These are phyloP conservation scores for Ustilaginoidea virens DNA, from an alignment of 2,329 filamentous ascomycete species.

Conservation along the genomic window DNA sequence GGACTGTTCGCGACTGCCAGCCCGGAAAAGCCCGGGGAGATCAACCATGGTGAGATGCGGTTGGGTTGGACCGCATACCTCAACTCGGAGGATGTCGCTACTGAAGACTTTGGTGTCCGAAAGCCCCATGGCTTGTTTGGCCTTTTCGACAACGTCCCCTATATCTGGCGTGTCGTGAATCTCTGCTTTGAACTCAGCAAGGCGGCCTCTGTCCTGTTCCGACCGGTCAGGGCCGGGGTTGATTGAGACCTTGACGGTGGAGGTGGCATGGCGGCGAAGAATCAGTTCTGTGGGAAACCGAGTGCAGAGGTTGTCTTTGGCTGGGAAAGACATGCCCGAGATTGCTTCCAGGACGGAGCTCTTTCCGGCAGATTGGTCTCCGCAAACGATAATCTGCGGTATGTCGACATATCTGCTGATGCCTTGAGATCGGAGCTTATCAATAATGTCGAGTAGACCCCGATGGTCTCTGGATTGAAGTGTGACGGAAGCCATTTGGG, in stretches of 20 bases:
- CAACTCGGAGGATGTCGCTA: conserved; percentile 29
- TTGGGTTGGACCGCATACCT: conserved; percentile 29
- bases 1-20: conserved; percentile 27
- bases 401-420: conserved; percentile 17
- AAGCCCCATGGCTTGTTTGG: conserved; percentile 6
- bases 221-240: conserved; percentile 15
- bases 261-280: conserved; percentile 26
- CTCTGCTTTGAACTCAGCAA: conserved; percentile 2
- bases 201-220: conserved; percentile 10
- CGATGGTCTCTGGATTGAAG: conserved; percentile 6
- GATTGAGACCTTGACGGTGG: conserved; percentile 18
- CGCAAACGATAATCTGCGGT: conserved; percentile 39
- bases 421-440: conserved; percentile 6
- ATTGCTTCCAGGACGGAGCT: conserved; percentile 51
- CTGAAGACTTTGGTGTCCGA: conserved; percentile 18
- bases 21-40: conserved; percentile 36
- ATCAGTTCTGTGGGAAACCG: conserved; percentile 48
- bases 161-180: conserved; percentile 4
- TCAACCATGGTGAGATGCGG: conserved; percentile 43
- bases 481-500: conserved; percentile 4
- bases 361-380: conserved; percentile 48
- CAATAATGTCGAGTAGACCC: conserved; percentile 8
- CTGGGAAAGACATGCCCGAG: conserved; percentile 43
- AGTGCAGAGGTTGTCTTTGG: conserved; percentile 43
- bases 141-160: conserved; percentile 4